Percentiles rank a stretch among this genome's conserved stretches.
Conservation (phyloP, 106 monocot genomes). For the Allium fistulosum region DNA sequence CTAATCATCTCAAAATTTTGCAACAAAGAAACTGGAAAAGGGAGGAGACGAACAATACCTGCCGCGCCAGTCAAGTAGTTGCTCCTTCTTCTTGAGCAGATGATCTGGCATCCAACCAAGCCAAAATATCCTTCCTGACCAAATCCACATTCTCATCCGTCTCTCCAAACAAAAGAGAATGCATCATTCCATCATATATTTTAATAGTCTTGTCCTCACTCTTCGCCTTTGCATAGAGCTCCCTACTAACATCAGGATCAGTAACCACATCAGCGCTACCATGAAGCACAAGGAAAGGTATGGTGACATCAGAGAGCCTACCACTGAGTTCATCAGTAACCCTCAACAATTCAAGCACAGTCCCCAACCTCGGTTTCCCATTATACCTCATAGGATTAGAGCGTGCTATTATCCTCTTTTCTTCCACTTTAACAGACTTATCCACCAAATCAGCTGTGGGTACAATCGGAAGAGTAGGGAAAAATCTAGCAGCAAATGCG, state of each 20-base stretch:
- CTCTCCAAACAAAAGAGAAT: constrained; percentile 83
- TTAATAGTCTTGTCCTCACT: constrained; percentile 75
- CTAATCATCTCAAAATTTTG: too few species aligned
- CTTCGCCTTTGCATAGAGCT: constrained; percentile 43
- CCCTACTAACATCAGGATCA: constrained; percentile 66
- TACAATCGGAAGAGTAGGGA: constrained; percentile 55
- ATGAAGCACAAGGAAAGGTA: constrained; percentile 79
- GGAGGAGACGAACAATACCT: too few species aligned
- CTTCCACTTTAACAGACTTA: constrained; percentile 66
- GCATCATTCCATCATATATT: constrained; percentile 88
- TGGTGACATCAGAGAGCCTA: constrained; percentile 42
- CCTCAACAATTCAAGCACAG: constrained; percentile 71
- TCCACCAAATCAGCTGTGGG: constrained; percentile 68
- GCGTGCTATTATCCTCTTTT: constrained; percentile 48
- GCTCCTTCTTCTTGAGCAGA: too few species aligned
- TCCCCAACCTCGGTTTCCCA: constrained; percentile 80
- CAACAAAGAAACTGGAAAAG: too few species aligned
- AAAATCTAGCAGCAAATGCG: constrained; percentile 33
- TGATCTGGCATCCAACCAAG: constrained; percentile 36
- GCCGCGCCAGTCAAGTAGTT: too few species aligned
- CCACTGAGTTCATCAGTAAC: constrained; percentile 45
- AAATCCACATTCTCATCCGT: constrained; percentile 53
- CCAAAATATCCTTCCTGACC: constrained; percentile 52
- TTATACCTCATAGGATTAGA: constrained; percentile 66
- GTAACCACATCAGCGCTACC: constrained; percentile 85